These are phyloP conservation scores for Proliferodiscus dingleyae DNA, from an alignment of 2,329 filamentous ascomycete species.

Conservation along the genomic window DNA sequence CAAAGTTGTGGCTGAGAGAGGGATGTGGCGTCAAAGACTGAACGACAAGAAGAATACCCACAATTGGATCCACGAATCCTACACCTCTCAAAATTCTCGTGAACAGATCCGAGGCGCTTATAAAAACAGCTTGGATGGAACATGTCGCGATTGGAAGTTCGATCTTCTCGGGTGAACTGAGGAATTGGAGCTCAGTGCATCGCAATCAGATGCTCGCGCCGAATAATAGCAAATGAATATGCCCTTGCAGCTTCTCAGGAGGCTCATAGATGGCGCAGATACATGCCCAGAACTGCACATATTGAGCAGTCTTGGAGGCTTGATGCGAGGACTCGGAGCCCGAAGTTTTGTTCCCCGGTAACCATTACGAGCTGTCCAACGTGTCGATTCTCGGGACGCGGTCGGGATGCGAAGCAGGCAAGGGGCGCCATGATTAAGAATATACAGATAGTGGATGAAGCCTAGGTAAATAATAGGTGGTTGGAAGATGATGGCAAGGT, in stretches of 20 bases:
- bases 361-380: not conserved
- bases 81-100: not conserved
- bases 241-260: not conserved
- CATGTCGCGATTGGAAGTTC: not conserved
- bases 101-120: not conserved
- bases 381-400: not conserved
- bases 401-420: not conserved
- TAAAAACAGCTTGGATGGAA: not conserved
- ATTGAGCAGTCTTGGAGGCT: not conserved
- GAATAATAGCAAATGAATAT: not conserved
- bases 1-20: not conserved
- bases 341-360: not conserved
- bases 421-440: not conserved
- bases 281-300: not conserved
- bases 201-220: not conserved
- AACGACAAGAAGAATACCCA: no score
- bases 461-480: not conserved
- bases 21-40: no score
- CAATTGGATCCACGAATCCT: no score
- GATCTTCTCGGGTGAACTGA: not conserved
- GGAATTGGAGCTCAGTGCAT: not conserved
- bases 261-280: not conserved
- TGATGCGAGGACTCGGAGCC: not conserved
- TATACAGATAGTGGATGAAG: not conserved
- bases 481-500: not conserved